Conservation (phyloP, 768 basidiomycete species). For the Boletus pseudopeckii region DNA sequence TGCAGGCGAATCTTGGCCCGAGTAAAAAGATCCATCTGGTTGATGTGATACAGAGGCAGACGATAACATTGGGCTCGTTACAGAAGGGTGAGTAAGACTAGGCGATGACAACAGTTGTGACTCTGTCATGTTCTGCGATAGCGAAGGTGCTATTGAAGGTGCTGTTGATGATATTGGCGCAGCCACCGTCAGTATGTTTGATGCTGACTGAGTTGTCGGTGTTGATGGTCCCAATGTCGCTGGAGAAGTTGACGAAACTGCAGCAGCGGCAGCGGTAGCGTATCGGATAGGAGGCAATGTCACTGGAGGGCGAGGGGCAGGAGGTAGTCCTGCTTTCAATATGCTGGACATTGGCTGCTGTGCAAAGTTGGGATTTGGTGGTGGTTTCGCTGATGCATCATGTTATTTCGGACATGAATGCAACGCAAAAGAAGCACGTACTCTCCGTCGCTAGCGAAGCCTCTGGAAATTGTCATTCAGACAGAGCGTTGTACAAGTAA, state of each 20-base stretch:
- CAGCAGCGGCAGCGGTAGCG: constrained; percentile 80
- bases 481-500: constrained; percentile 1
- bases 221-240: constrained; percentile 21
- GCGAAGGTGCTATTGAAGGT: constrained; percentile 36
- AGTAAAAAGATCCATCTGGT: constrained; percentile 66
- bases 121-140: constrained; percentile 34
- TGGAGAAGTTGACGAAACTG: constrained; percentile 25
- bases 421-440: constrained; percentile 30
- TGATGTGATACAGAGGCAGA: constrained; percentile 64
- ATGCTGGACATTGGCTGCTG: constrained; percentile 76
- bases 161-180: constrained; percentile 41
- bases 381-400: constrained; percentile 49
- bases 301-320: constrained; percentile 50
- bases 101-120: constrained; percentile 59
- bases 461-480: constrained; percentile 43
- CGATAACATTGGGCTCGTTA: constrained; percentile 79
- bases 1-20: constrained; percentile 68
- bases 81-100: constrained; percentile 80
- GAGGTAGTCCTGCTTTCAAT: constrained; percentile 68
- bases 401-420: constrained; percentile 5
- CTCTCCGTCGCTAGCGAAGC: constrained; percentile 61
- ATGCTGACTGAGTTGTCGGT: constrained; percentile 37
- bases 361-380: constrained; percentile 75
- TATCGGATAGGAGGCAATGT: constrained; percentile 81
- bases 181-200: constrained; percentile 28